These are phyloP conservation scores for Coemansia reversa DNA, from an alignment of 192 early-diverging fungal species.

Conservation along the genomic window DNA sequence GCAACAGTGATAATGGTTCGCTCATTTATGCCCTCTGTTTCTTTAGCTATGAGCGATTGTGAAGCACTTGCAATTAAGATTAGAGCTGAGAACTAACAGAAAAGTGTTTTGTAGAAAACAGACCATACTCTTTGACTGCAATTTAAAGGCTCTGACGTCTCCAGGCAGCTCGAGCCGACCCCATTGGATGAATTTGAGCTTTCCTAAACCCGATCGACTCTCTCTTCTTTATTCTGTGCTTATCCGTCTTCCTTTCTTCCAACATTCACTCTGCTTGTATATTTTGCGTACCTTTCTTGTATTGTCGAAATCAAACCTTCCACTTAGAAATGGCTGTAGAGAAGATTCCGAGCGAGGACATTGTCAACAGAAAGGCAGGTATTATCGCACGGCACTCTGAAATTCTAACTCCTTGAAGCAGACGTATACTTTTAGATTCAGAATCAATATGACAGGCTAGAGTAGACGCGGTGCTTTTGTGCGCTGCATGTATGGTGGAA, in stretches of 20 bases:
- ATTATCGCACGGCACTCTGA: not conserved
- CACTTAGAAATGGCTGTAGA: constrained; percentile 28
- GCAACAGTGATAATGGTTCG: constrained; percentile 30
- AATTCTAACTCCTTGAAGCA: too few species aligned
- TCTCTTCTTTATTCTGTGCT: not conserved
- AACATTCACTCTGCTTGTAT: constrained; percentile 3
- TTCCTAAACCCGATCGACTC: not conserved
- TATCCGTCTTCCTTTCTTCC: not conserved
- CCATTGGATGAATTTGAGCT: not conserved
- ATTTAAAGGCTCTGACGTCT: too few species aligned
- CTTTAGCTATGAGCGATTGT: not conserved
- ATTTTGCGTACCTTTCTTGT: constrained; percentile 1
- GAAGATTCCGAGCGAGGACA: constrained; percentile 60
- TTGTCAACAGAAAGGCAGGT: constrained; percentile 64
- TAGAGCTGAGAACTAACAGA: not conserved
- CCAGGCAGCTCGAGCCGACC: too few species aligned
- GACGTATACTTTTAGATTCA: too few species aligned
- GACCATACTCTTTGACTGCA: too few species aligned
- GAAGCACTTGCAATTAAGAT: not conserved
- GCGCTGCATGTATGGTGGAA: too few species aligned
- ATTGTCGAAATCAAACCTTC: constrained; percentile 3
- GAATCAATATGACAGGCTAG: too few species aligned
- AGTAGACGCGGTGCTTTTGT: too few species aligned
- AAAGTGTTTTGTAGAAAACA: not conserved
- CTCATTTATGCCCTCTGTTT: constrained; percentile 11